Percentiles rank a stretch among this genome's conserved stretches.
Conservation (phyloP, 441 rosid species). For the Gossypium lobatum region DNA sequence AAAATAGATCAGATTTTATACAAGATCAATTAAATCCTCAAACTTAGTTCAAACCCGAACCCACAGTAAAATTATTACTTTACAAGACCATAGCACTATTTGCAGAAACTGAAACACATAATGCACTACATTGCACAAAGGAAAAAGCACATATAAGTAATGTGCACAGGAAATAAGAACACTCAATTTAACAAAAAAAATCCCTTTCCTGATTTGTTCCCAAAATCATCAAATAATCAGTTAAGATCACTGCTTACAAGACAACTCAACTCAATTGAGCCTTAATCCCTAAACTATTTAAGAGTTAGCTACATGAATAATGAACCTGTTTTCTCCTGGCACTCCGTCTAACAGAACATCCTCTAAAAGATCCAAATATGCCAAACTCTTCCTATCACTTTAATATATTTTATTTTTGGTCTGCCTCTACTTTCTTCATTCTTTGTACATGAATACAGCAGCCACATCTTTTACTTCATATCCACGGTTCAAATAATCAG, state of each 20-base stretch:
- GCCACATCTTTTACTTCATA: not conserved
- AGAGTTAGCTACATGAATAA: constrained; percentile 2
- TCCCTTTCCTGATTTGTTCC: not conserved
- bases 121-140: not conserved
- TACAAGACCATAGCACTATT: not conserved
- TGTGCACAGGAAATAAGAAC: not conserved
- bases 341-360: not conserved
- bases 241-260: not conserved
- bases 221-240: not conserved
- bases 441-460: not conserved
- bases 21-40: constrained; percentile 1
- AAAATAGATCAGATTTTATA: constrained; percentile 16
- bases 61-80: not conserved
- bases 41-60: not conserved
- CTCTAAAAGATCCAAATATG: not conserved
- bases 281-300: not conserved
- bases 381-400: constrained; percentile 4
- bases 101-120: constrained; percentile 1
- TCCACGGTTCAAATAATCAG: not conserved
- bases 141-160: not conserved
- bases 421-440: not conserved
- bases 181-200: not conserved
- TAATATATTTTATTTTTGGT: not conserved
- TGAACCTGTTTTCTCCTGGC: not conserved
- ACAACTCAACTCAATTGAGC: constrained; percentile 11